Evolutionary conservation across 1,139 yeast species (phyloP), one percentile per base, ranked within the genome.

Genomic region (Blastobotrys aristatus): DNA sequence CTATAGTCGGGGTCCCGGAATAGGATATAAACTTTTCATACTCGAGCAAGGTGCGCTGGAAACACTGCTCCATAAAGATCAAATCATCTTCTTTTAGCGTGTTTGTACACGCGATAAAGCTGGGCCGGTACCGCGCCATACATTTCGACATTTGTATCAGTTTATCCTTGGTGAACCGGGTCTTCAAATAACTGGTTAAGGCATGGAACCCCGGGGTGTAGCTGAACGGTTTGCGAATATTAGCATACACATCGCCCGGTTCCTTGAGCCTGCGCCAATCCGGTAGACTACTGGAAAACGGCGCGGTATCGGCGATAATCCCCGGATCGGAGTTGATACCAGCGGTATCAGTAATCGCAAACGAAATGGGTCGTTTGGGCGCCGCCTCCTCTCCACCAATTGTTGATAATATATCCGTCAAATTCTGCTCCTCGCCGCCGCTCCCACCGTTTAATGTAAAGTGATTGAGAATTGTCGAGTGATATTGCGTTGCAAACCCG

Each of bases 21-120:
- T 84, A 80, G 17, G 81, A 74, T 36, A 92, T 84, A 62, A 86
- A 86, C 63, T 82, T 85, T 56, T 88, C 94, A 64, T 89, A 92
- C 52, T 95, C 96, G 41, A 90, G 69, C 42, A 92, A 68, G 0
- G 97, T 89, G 43, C 98, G 70, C 64, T 92, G 97, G 68, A 90
- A 90, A 58, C 96, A 87, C 67, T 90, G 95, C 61, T 92, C 98
- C 87, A 92, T 89, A 60, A 92, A 92, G 5, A 90, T 85, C 61
- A 90, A 72, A 63, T 92, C 98, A 44, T 87, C 95, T 56, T 87
- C 95, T 50, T 89, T 86, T 39, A 92, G 68, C 2, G 94, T 82
- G 58, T 87, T 84, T 29, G 96, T 87, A 59, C 95, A 85, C 1
- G 97, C 97, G 57, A 90, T 89, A 63, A 90, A 90, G 8, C 89